Evolutionary conservation across 2,329 filamentous ascomycete species (phyloP), one percentile per base, ranked within the genome.

Genomic region (Claviceps humidiphila): DNA sequence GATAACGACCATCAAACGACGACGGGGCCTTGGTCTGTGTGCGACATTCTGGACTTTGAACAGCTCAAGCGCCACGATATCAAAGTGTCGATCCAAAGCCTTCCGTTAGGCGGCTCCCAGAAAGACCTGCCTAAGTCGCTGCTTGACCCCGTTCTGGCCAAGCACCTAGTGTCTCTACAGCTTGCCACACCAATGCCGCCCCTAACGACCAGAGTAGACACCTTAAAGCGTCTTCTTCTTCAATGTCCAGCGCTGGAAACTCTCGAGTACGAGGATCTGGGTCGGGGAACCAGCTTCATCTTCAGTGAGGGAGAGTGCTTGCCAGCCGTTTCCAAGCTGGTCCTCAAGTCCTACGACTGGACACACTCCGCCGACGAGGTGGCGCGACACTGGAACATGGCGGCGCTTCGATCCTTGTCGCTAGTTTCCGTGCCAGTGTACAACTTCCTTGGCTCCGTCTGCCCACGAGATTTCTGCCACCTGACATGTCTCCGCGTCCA

Each of bases 261-360:
- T 1, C 63, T 76, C n/a, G 64, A 68, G 50, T 74, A 74, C 56
- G 60, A 67, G 34, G 72, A 74, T 51, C 60, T 68, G 11, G 72
- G 72, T 1, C 71, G 73, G 51, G 72, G 73, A 3, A 72, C 68
- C 14, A 68, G 63, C 45, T 75, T 77, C 56, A 54, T 54, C 2
- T 75, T 77, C 37, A 41, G 51, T 0, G 55, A 54, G 0, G 61
- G 58, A 17, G 73, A 76, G 51, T 64, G 69, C 11, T 59, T 77
- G 24, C 74, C 74, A 1, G 60, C 73, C 0, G 58, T 77, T 5
- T 58, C 57, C 20, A 66, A 71, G 7, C 61, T 77, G 3, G 61
- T 59, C 1, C 60, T 77, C 40, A 67, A 66, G 48, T 74, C 71
- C 1, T 77, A 77, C 55, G 70, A 76, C 61, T 76, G 74, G 74